Base-by-base conservation (phyloP, 2,329 filamentous ascomycete species). In the Beauveria sp. region DNA sequence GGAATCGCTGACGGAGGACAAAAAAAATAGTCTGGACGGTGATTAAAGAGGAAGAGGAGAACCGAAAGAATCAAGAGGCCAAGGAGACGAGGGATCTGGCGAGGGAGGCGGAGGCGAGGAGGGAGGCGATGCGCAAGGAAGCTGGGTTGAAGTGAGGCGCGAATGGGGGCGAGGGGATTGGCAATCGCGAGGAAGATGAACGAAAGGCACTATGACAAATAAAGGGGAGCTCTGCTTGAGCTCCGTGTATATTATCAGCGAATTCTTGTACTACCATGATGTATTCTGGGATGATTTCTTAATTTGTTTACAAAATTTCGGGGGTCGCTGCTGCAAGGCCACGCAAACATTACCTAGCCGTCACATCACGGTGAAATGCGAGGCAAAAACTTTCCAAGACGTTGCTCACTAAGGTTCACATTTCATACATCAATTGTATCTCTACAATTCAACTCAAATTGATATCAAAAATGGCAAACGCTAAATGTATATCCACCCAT, bases 111-210 rank as follows among this genome's bases (percentile, higher is more conserved):
- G 75, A 76, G 61, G 69, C 74, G 34, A 74, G 74, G 63, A 72
- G 76, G 64, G 79, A 81, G 63, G 77, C 80, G 58, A 76, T 82
- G 77, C 76, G 79, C 64, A 76, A 71, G 65, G 78, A 79, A 67
- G 77, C 75, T 41, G 80, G 80, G 1, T 66, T 82, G 44, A 55
- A 48, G 44, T 60, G 22, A 60, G 28, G 10, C 9, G 16, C 34
- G 12, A 37, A 37, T 37, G 12, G 34, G 34, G 34, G 34, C 34
- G 20, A 9, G 12, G 6, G 8, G 8, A 5, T 28, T 28, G 22
- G 12, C 8, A 30, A 26, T 12, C 3, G 7, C 9, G 20, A 16
- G 37, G 12, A 18, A 4, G 43, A 57, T 24, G 10, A 24, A 6
- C 14, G 8, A 28, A 30, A n/a, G 37, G 9, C 14, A 20, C 18